These are phyloP conservation scores for Mycena galopus DNA, from an alignment of 768 basidiomycete species.

Conservation along the genomic window DNA sequence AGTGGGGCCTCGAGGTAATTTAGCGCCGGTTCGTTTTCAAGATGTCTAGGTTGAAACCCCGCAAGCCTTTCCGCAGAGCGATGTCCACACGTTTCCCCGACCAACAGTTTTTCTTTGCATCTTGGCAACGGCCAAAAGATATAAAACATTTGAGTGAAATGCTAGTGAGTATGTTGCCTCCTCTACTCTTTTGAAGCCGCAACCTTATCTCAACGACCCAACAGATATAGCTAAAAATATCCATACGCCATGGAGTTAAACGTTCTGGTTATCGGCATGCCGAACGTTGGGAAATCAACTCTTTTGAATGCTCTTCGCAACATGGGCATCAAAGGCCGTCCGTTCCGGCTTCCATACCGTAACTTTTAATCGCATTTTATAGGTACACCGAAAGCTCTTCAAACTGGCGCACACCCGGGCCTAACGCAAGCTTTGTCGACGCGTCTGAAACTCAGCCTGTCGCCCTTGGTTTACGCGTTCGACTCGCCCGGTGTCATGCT, in stretches of 20 bases:
- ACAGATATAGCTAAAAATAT: slow-evolving; percentile 78
- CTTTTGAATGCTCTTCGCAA: slow-evolving; percentile 90
- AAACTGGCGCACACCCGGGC: slow-evolving; percentile 91
- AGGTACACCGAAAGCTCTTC: slow-evolving; percentile 90
- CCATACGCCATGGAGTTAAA: slow-evolving; percentile 84
- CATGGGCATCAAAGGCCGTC: slow-evolving; percentile 89
- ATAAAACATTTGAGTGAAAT: slow-evolving; percentile 73
- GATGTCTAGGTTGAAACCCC: not conserved
- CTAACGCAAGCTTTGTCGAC: slow-evolving; percentile 92
- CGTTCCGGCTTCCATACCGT: slow-evolving; percentile 33
- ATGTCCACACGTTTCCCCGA: slow-evolving; percentile 80
- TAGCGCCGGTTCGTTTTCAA: not conserved
- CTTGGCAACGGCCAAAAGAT: slow-evolving; percentile 76
- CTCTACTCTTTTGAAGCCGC: not conserved
- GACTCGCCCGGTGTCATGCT: slow-evolving; percentile 99
- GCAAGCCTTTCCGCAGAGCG: slow-evolving; percentile 79
- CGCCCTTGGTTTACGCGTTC: slow-evolving; percentile 91
- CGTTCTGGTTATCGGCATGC: slow-evolving; percentile 97
- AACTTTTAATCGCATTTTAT: slow-evolving; percentile 23
- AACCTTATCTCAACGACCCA: slow-evolving; percentile 15
- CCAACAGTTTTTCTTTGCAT: slow-evolving; percentile 78
- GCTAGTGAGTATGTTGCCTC: slow-evolving; percentile 76
- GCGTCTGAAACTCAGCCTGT: slow-evolving; percentile 84
- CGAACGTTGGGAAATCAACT: slow-evolving; percentile 98
- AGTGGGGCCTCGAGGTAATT: slow-evolving; percentile 88